Evolutionary conservation across 106 monocot genomes (phyloP).

Genomic region (Dioscorea alata): DNA sequence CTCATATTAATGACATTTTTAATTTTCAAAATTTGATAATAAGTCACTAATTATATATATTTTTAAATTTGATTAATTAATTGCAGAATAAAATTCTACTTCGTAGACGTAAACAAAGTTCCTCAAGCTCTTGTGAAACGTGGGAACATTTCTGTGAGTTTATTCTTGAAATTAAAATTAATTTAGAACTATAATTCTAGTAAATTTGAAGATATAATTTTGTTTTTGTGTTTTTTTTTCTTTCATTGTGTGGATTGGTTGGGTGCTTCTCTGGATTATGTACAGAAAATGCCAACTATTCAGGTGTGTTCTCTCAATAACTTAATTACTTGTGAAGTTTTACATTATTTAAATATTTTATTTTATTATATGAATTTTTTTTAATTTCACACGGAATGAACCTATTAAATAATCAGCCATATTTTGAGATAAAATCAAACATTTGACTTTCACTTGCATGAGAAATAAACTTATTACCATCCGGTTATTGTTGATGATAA

Average conservation of each 20-base stretch:
- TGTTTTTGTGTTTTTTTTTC: background rate
- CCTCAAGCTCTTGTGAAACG: constrained; percentile 78
- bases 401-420: too few relatives aligned
- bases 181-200: too few relatives aligned
- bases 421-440: background rate
- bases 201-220: background rate
- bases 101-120: constrained; percentile 90
- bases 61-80: background rate
- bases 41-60: background rate
- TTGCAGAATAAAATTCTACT: constrained; percentile 79
- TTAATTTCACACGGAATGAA: too few relatives aligned
- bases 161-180: background rate
- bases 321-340: background rate
- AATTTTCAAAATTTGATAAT: background rate
- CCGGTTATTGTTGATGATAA: background rate
- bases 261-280: constrained; percentile 1
- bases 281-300: constrained; percentile 99
- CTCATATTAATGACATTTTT: background rate
- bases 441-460: background rate
- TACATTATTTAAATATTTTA: background rate
- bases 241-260: background rate
- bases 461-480: background rate
- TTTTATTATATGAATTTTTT: background rate
- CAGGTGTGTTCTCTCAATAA: constrained; percentile 35
- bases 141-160: constrained; percentile 82